A percentile compares a stretch with the other conserved stretches of the same genome.
These are phyloP conservation scores for Nicotiana attenuata DNA, from an alignment of 257 asterid genomes.

Conservation along the genomic window DNA sequence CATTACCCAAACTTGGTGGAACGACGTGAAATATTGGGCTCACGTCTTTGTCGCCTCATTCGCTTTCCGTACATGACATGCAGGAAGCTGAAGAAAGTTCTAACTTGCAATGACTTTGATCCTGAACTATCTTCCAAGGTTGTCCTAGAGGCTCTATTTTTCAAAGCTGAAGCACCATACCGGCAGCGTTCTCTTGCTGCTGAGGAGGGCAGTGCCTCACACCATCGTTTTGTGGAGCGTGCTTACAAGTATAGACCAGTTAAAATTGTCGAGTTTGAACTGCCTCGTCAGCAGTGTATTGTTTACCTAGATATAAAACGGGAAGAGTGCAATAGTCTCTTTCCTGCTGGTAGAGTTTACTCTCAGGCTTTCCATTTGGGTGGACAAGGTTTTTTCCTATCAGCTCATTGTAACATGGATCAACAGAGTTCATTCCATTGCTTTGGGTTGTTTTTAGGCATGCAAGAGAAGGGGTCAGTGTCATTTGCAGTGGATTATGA, in stretches of 20 bases:
- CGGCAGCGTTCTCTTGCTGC: conserved; percentile 11
- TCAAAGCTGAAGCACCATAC: conserved; percentile 18
- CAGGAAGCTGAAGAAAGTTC: conserved; percentile 18
- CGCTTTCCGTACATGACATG: conserved; percentile 20
- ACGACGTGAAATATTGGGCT: conserved; percentile 9
- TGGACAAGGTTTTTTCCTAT: conserved; percentile 18
- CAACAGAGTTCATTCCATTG: conserved; percentile 16
- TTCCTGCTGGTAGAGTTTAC: conserved; percentile 15
- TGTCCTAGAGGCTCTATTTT: conserved; percentile 18
- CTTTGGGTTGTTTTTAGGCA: conserved; percentile 19
- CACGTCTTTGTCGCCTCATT: conserved; percentile 14
- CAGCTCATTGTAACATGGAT: conserved; percentile 21
- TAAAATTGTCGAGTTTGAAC: conserved; percentile 8
- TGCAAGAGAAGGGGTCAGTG: conserved; percentile 13
- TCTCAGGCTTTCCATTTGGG: conserved; percentile 22
- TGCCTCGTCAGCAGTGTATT: conserved; percentile 12
- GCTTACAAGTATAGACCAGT: conserved; percentile 21
- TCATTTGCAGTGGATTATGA: conserved; percentile 17
- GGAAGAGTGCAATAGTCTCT: conserved; percentile 16
- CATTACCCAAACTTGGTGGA: conserved; percentile 16
- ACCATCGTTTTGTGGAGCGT: conserved; percentile 15
- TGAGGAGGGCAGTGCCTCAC: neutral
- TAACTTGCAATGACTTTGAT: conserved; percentile 20
- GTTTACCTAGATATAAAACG: conserved; percentile 14
- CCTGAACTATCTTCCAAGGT: conserved; percentile 11